phyloP scores from a whole-genome alignment of 2,329 filamentous ascomycete genomes.

The Paecilomyces sp. region DNA sequence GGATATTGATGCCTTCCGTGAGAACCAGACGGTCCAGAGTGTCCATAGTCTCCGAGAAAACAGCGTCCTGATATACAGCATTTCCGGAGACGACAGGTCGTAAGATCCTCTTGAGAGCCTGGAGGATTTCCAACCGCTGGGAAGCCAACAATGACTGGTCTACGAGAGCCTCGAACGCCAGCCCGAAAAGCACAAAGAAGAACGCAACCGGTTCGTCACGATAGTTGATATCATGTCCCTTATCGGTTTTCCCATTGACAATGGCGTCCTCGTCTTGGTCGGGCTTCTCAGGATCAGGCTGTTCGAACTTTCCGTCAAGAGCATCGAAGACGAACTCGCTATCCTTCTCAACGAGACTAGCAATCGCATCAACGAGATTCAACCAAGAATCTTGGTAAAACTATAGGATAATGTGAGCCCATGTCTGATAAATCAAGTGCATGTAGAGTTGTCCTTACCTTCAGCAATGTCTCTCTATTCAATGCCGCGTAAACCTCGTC shows the following conservation, averaged over 20 bases:
- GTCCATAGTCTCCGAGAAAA: constrained; percentile 97
- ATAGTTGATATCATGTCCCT: constrained; percentile 84
- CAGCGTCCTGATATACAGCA: constrained; percentile 90
- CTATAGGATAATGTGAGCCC: constrained; percentile 19
- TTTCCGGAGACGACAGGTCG: constrained; percentile 92
- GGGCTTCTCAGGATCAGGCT: constrained; percentile 24
- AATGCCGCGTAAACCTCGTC: constrained; percentile 92
- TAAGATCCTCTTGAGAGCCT: constrained; percentile 88
- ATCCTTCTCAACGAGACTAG: constrained; percentile 93
- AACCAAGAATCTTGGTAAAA: constrained; percentile 99
- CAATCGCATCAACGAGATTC: constrained; percentile 93
- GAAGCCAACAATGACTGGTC: constrained; percentile 67
- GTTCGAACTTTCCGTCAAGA: constrained; percentile 67
- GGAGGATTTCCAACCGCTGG: constrained; percentile 80
- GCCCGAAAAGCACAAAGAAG: constrained; percentile 95
- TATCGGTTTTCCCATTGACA: constrained; percentile 18
- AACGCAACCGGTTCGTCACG: constrained; percentile 96
- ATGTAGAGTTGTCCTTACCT: constrained; percentile 34
- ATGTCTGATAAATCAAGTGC: not conserved
- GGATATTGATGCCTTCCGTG: constrained; percentile 82
- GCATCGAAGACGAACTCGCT: constrained; percentile 97
- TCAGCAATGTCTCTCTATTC: constrained; percentile 85
- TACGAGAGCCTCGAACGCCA: constrained; percentile 91
- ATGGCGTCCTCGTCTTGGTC: constrained; percentile 10
- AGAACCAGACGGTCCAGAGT: constrained; percentile 85